Conservation (phyloP, 2,329 filamentous ascomycete species). For the Pseudogymnoascus sp. region DNA sequence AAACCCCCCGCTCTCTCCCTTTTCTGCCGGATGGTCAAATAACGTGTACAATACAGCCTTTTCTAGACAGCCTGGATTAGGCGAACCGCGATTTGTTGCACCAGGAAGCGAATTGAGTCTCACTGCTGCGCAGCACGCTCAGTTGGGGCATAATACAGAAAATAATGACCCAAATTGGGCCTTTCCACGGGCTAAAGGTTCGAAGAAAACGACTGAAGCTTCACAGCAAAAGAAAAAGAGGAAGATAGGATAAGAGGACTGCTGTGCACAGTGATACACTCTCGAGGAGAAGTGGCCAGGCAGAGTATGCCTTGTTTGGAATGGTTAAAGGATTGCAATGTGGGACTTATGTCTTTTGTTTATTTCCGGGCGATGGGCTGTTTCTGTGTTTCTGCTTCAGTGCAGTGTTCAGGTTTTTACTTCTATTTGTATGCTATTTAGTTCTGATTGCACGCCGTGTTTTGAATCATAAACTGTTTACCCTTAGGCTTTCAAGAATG, state of each 20-base stretch:
- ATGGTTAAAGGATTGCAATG: not conserved
- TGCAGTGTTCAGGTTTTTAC: not conserved
- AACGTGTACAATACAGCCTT: not conserved
- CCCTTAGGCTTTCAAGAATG: not conserved
- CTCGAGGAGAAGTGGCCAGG: not conserved
- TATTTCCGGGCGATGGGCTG: not conserved
- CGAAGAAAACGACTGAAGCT: no score
- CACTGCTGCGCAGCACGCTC: not conserved
- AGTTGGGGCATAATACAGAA: not conserved
- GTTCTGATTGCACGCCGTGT: not conserved
- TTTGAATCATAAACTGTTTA: not conserved
- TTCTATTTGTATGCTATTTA: not conserved
- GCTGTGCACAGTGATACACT: not conserved
- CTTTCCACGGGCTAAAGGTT: not conserved
- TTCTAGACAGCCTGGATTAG: not conserved
- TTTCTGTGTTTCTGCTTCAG: not conserved
- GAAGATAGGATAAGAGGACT: not conserved
- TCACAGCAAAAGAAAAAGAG: not conserved
- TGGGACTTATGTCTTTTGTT: not conserved
- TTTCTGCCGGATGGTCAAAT: not conserved
- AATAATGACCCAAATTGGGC: not conserved
- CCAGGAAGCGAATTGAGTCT: not conserved
- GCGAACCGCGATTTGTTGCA: not conserved
- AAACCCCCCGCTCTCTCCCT: not conserved
- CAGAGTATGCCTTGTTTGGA: not conserved